Percentiles rank a stretch among this genome's conserved stretches.
phyloP scores from a whole-genome alignment of 768 basidiomycete genomes.

The Lanmaoa rubissima region DNA sequence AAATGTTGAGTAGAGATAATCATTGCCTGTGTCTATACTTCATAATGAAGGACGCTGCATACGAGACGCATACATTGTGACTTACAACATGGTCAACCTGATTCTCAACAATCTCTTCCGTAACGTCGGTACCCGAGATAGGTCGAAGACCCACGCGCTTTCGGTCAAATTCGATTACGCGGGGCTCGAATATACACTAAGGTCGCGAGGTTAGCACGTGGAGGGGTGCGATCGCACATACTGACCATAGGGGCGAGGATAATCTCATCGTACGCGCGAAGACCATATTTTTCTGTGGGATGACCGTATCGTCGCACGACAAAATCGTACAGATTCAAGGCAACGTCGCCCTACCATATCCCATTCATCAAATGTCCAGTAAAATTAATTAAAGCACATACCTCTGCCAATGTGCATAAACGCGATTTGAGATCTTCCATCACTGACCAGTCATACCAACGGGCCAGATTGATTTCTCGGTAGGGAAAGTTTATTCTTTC shows the following conservation, averaged over 20 bases:
- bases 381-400: constrained; percentile 35
- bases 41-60: constrained; percentile 1
- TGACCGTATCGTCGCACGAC: constrained; percentile 74
- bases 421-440: constrained; percentile 89
- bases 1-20: constrained; percentile 86
- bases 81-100: constrained; percentile 53
- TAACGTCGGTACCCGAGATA: constrained; percentile 56
- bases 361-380: constrained; percentile 1
- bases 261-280: constrained; percentile 93
- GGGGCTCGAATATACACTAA: constrained; percentile 91
- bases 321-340: constrained; percentile 88
- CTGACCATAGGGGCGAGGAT: constrained; percentile 92
- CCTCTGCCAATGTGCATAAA: constrained; percentile 86
- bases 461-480: constrained; percentile 71
- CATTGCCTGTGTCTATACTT: constrained; percentile 83
- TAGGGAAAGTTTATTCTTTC: constrained; percentile 87
- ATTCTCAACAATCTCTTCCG: constrained; percentile 71
- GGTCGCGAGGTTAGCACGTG: not conserved
- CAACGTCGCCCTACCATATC: constrained; percentile 72
- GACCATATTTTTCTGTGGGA: constrained; percentile 80
- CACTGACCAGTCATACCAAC: constrained; percentile 83
- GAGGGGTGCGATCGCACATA: constrained; percentile 3
- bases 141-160: constrained; percentile 55
- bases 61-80: not conserved
- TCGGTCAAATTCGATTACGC: constrained; percentile 84